A percentile compares a stretch with the other conserved stretches of the same genome.
These are phyloP conservation scores for Asterella californica DNA, from an alignment of 225 moss, liverwort and hornwort species.

Conservation along the genomic window DNA sequence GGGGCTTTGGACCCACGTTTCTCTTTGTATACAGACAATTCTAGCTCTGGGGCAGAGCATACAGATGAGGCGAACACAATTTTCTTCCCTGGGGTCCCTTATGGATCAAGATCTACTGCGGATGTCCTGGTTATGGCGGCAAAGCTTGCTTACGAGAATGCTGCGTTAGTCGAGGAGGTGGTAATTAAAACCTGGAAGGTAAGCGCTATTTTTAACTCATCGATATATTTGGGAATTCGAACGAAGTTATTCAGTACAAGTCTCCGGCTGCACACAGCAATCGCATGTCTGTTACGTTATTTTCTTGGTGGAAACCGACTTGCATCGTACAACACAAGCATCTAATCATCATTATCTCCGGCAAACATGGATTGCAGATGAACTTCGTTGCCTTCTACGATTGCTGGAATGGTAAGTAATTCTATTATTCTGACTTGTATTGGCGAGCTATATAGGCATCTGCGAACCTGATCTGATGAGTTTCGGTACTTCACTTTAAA, in stretches of 20 bases:
- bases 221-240: background rate
- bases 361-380: slow-evolving; percentile 46
- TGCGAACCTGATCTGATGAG: too few species aligned
- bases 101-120: slow-evolving; percentile 48
- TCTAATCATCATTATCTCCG: background rate
- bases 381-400: slow-evolving; percentile 63
- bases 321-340: background rate
- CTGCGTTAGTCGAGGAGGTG: slow-evolving; percentile 34
- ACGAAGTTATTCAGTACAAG: background rate
- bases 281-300: background rate
- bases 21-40: slow-evolving; percentile 27
- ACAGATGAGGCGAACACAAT: slow-evolving; percentile 16
- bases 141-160: slow-evolving; percentile 73
- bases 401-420: slow-evolving; percentile 68
- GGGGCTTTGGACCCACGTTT: slow-evolving; percentile 41
- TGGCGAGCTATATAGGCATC: too few species aligned
- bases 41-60: slow-evolving; percentile 2
- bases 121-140: slow-evolving; percentile 74
- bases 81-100: background rate
- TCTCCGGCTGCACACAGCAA: background rate
- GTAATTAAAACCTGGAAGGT: slow-evolving; percentile 56
- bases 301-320: background rate
- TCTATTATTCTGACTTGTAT: too few species aligned
- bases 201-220: background rate
- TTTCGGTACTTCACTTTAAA: too few species aligned